phyloP scores from a whole-genome alignment of 306 rosid species.

The Prunus padus region DNA sequence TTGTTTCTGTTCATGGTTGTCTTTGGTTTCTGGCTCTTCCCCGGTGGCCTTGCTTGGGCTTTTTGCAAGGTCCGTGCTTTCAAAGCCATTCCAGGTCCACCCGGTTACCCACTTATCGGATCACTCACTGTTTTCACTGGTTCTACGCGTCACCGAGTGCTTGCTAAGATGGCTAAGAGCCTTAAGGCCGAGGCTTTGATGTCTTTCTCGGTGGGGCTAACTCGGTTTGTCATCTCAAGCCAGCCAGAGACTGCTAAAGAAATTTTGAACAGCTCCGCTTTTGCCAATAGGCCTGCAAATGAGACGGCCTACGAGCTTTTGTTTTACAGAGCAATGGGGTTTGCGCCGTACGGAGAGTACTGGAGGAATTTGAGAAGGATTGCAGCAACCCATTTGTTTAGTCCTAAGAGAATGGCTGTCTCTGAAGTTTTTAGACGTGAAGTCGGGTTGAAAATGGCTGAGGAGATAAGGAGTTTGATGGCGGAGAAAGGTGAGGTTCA shows the following conservation, averaged over 20 bases:
- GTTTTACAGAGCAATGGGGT: constrained; percentile 47
- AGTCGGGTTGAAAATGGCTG: constrained; percentile 25
- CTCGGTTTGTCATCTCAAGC: constrained; percentile 36
- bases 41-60: constrained; percentile 42
- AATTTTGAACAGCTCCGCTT: constrained; percentile 26
- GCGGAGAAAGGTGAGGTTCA: constrained; percentile 2
- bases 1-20: not conserved
- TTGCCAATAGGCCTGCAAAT: constrained; percentile 43
- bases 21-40: constrained; percentile 22
- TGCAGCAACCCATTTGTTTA: constrained; percentile 36
- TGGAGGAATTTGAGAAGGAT: constrained; percentile 42
- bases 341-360: constrained; percentile 43
- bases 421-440: constrained; percentile 24
- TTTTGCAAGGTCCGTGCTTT: constrained; percentile 20
- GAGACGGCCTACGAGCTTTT: constrained; percentile 43
- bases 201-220: constrained; percentile 37
- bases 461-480: constrained; percentile 5
- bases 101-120: constrained; percentile 24
- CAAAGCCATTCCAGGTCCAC: constrained; percentile 26
- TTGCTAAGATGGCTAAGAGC: constrained; percentile 23
- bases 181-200: constrained; percentile 24
- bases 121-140: constrained; percentile 9
- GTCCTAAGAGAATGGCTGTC: constrained; percentile 26
- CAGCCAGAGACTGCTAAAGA: constrained; percentile 35
- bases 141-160: constrained; percentile 25